These are phyloP conservation scores for Stachybotrys elegans DNA, from an alignment of 2,329 filamentous ascomycete genomes.

Conservation along the genomic window DNA sequence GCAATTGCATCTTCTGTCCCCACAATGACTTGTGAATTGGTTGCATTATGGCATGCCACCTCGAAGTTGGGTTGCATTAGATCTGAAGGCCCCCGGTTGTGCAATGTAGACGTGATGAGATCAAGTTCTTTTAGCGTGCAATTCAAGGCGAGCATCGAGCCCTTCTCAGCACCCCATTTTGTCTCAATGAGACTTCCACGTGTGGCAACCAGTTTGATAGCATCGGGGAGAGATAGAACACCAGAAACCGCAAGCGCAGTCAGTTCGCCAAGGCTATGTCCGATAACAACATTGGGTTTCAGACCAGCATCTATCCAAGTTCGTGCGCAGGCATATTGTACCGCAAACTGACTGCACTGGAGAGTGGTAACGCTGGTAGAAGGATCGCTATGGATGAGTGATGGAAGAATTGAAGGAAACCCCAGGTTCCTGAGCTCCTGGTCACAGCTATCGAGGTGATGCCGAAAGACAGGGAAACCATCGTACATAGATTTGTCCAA, in stretches of 20 bases:
- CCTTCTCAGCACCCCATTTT: slow-evolving; percentile 28
- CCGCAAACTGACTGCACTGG: slow-evolving; percentile 28
- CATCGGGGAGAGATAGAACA: slow-evolving; percentile 21
- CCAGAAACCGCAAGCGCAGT: slow-evolving; percentile 17
- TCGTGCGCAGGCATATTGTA: slow-evolving; percentile 30
- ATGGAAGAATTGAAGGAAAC: not conserved
- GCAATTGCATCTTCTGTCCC: slow-evolving; percentile 28
- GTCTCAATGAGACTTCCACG: slow-evolving; percentile 25
- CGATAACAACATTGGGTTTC: slow-evolving; percentile 16
- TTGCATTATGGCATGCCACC: slow-evolving; percentile 45
- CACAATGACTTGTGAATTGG: slow-evolving; percentile 34
- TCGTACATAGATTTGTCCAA: slow-evolving; percentile 25
- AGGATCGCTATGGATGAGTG: not conserved
- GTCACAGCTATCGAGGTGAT: slow-evolving; percentile 10
- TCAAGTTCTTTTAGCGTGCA: slow-evolving; percentile 10
- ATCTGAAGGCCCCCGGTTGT: not conserved
- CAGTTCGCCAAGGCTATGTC: slow-evolving; percentile 37
- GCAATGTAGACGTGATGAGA: not conserved
- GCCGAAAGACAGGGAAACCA: slow-evolving; percentile 12
- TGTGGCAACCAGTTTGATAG: slow-evolving; percentile 20
- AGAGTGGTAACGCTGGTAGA: not conserved
- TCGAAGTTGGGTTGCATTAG: not conserved
- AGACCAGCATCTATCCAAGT: slow-evolving; percentile 31
- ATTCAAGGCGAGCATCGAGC: slow-evolving; percentile 32
- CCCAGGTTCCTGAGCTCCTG: slow-evolving; percentile 11